Evolutionary conservation across 1,284 basidiomycete genomes (phyloP).

Genomic region (Flammula alnicola): DNA sequence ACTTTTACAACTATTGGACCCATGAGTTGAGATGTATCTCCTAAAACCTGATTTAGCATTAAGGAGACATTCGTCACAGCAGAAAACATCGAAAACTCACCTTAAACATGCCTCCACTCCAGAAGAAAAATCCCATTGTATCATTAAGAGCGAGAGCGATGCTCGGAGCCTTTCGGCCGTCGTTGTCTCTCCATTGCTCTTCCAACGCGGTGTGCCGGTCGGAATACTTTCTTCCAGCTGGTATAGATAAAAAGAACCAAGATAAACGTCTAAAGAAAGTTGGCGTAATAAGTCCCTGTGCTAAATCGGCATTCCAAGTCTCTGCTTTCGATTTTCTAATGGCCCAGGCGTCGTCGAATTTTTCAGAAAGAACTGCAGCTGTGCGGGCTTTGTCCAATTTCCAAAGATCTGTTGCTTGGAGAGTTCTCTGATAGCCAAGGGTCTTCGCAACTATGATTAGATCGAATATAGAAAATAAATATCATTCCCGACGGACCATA

Average conservation of each 20-base stretch:
- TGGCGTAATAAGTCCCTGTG: conserved; percentile 50
- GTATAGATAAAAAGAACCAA: conserved; percentile 51
- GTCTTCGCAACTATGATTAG: conserved; percentile 34
- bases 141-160: conserved; percentile 76
- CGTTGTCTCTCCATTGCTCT: conserved; percentile 52
- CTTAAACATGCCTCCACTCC: conserved; percentile 67
- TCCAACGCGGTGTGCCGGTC: conserved; percentile 44
- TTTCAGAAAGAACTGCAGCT: conserved; percentile 52
- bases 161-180: conserved; percentile 55
- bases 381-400: conserved; percentile 62
- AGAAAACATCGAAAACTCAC: conserved; percentile 22
- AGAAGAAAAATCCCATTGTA: conserved; percentile 69
- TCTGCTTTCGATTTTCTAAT: conserved; percentile 49
- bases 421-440: conserved; percentile 69
- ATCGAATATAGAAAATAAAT: background rate
- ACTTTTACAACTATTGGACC: conserved; percentile 68
- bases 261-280: conserved; percentile 36
- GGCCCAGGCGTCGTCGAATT: conserved; percentile 55
- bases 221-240: conserved; percentile 26
- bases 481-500: conserved; percentile 49
- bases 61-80: background rate
- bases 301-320: conserved; percentile 59
- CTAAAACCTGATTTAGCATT: conserved; percentile 45
- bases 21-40: conserved; percentile 67
- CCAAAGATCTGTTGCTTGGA: conserved; percentile 79